Evolutionary conservation across 164 flowering plant genomes (phyloP).

Genomic region (Vitis rotundifolia): DNA sequence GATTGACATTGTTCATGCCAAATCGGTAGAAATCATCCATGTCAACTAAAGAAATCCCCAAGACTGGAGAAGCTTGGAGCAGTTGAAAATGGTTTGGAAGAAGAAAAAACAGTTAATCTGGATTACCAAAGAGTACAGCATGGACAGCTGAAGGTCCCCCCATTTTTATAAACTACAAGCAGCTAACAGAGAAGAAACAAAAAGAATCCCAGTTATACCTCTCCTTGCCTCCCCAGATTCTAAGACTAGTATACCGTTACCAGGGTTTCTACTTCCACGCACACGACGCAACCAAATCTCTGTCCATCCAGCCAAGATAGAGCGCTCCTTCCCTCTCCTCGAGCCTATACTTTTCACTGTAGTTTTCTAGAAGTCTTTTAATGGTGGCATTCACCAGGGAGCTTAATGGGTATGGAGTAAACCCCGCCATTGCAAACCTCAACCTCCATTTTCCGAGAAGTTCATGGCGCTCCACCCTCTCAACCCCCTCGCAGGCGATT

Average conservation of each 20-base stretch:
- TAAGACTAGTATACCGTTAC: background rate
- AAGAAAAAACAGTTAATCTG: background rate
- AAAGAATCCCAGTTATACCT: slow-evolving; percentile 1
- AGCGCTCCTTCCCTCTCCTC: slow-evolving; percentile 54
- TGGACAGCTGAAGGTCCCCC: background rate
- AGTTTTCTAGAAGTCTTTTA: slow-evolving; percentile 40
- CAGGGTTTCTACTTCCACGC: slow-evolving; percentile 47
- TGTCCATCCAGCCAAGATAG: slow-evolving; percentile 57
- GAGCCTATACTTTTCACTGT: slow-evolving; percentile 40
- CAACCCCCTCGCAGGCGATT: slow-evolving; percentile 56
- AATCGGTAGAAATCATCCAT: too few species aligned
- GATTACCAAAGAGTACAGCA: background rate
- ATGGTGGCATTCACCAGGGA: slow-evolving; percentile 49
- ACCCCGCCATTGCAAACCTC: slow-evolving; percentile 55
- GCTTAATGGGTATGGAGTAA: slow-evolving; percentile 49
- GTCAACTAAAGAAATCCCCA: too few species aligned
- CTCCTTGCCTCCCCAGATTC: background rate
- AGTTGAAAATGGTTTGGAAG: too few species aligned
- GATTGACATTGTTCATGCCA: too few species aligned
- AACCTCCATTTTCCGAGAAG: slow-evolving; percentile 56
- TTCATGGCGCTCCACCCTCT: slow-evolving; percentile 60
- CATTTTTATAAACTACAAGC: background rate
- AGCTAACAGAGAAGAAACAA: background rate
- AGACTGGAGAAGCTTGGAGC: too few species aligned
- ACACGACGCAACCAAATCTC: slow-evolving; percentile 51